Evolutionary conservation across 2,329 filamentous ascomycete genomes (phyloP).

Genomic region (Cryoendolithus antarcticus): DNA sequence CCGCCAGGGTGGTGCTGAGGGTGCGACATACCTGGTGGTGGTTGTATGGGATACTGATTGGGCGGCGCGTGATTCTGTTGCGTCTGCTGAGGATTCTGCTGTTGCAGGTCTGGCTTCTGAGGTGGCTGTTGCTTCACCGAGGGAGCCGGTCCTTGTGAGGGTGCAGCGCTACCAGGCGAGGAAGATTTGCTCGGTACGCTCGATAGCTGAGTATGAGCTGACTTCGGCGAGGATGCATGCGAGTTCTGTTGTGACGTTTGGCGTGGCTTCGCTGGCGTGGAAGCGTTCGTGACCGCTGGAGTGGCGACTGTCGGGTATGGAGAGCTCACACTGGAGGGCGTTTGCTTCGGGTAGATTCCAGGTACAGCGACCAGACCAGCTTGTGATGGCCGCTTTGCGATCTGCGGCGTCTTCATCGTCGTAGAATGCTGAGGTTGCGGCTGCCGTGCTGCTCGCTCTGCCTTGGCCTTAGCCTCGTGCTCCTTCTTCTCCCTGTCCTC

Average conservation of each 20-base stretch:
- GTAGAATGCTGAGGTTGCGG: constrained; percentile 23
- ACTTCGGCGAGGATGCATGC: constrained; percentile 55
- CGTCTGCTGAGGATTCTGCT: constrained; percentile 42
- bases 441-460: constrained; percentile 33
- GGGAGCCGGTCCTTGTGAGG: constrained; percentile 49
- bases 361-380: constrained; percentile 43
- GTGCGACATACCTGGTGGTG: constrained; percentile 44
- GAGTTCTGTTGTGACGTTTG: constrained; percentile 70
- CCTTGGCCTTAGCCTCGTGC: constrained; percentile 43
- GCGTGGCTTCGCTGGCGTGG: constrained; percentile 64
- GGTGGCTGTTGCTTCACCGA: constrained; percentile 51
- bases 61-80: constrained; percentile 30
- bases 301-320: constrained; percentile 70
- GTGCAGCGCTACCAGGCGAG: constrained; percentile 47
- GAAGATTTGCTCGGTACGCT: constrained; percentile 39
- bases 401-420: constrained; percentile 15
- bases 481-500: constrained; percentile 47
- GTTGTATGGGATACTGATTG: constrained; percentile 46
- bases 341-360: constrained; percentile 41
- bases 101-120: constrained; percentile 46
- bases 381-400: constrained; percentile 47
- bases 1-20: constrained; percentile 26
- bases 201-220: constrained; percentile 41
- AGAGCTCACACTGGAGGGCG: constrained; percentile 49
- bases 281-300: constrained; percentile 68